Base-by-base conservation (phyloP, 345 rosid genomes). In the Citrus glauca region DNA sequence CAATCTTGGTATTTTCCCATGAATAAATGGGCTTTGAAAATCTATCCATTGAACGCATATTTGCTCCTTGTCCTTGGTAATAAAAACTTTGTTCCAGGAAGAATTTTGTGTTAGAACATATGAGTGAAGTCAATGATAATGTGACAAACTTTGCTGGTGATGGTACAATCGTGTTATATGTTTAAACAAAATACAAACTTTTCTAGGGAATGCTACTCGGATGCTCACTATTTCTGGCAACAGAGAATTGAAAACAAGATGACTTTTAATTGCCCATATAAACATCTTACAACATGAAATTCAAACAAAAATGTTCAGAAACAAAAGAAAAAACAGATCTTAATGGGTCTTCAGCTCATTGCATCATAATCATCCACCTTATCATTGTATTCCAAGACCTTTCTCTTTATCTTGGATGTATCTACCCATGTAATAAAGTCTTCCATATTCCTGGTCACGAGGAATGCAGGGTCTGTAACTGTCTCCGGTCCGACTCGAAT, bases 401-500 rank as follows among this genome's bases (percentile, higher is more conserved):
- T 93, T 33, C 95, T 86, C 85, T 86, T 90, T 62, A 95, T 95
- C 94, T 93, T 93, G 16, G 98, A 95, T 59, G 96, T 86, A 84
- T 95, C 99, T 48, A 92, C 98, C 98, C 97, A 95, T 1, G 99
- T 95, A 69, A 92, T 86, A 24, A 92, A 93, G 85, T 95, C 98
- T 80, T 95, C 98, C 95, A 91, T 92, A 76, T 92, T 95, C 85
- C 98, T 83, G 1, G 98, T 93, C 28, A 95, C 99, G 2, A 93
- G 87, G 84, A 88, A 95, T 59, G 98, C 94, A 2, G 98, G 97
- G 81, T 95, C 98, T 8, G 91, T 92, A 35, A 95, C 81, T 0
- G 95, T 92, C 60, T 95, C 97, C 0, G 96, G 97, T 65, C 99
- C 98, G n/a, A 92, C 97, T 73, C 97, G 91, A 77, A 95, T 77